Evolutionary conservation across 2,329 filamentous ascomycete genomes (phyloP), one percentile per base, ranked within the genome.

Genomic region (Phialemonium atrogriseum): DNA sequence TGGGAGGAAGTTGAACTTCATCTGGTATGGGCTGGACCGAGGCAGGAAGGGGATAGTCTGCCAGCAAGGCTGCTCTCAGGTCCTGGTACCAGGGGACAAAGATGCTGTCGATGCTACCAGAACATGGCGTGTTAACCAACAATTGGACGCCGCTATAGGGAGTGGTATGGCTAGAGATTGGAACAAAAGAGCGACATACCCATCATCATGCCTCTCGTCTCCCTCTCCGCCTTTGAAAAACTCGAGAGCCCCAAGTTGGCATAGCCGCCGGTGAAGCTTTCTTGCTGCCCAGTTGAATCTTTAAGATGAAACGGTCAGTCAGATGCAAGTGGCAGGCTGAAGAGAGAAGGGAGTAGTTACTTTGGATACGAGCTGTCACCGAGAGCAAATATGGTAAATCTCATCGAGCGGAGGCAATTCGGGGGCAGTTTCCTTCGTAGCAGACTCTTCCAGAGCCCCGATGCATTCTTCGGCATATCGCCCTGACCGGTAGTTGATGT

Each of bases 301-400:
- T 38, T 10, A 14, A 7, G 35, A 20, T n/a, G n/a, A n/a, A 23
- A 14, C 13, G 23, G 26, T 24, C 10, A 30, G 23, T 24, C 10
- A 19, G 10, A 23, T n/a, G 27, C 21, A 15, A 35, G 15, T 12
- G 5, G 14, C 24, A 23, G 18, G 22, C 9, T 18, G n/a, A 12
- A 8, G 18, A 17, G 12, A 10, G 11, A 25, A 23, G 12, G n/a
- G 28, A 4, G 16, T 12, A 52, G 71, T 42, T 64, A 91, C 80
- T 93, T 89, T 34, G 82, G 71, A 66, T 98, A 98, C 2, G 88
- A 94, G 49, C 84, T 94, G 56, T 98, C 91, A 1, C 91, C 91
- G 1, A 96, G 69, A 1, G 91, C 91, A 64, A 96, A 94, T 0
- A 80, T 83, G 4, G 84, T 80, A 57, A 94, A 96, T 2, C 64